phyloP scores from a whole-genome alignment of 176 grass and related monocot species.

The Chloris gayana region DNA sequence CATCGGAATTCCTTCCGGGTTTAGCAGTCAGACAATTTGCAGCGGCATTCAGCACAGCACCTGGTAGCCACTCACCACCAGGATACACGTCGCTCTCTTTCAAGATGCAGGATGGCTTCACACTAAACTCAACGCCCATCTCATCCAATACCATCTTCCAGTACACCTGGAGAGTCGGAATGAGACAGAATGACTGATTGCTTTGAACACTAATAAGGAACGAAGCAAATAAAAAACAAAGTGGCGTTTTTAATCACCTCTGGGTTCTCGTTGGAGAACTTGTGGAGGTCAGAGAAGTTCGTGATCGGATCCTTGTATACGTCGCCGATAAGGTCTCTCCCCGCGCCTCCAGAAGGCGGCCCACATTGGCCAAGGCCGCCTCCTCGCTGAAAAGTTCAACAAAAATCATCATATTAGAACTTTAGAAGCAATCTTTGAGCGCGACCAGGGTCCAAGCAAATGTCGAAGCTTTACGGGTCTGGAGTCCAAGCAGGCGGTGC shows the following conservation, averaged over 20 bases:
- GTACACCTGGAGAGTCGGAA: constrained; percentile 47
- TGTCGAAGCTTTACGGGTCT: constrained; percentile 44
- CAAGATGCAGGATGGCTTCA: constrained; percentile 69
- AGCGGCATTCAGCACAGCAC: constrained; percentile 71
- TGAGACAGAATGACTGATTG: constrained; percentile 19
- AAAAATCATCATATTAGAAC: neutral
- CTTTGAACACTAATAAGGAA: constrained; percentile 8
- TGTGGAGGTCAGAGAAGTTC: constrained; percentile 70
- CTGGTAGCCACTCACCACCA: constrained; percentile 79
- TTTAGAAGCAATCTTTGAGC: neutral
- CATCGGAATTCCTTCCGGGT: constrained; percentile 47
- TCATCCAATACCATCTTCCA: constrained; percentile 92
- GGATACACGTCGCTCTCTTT: constrained; percentile 50
- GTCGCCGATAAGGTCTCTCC: constrained; percentile 65
- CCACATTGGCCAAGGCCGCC: constrained; percentile 69
- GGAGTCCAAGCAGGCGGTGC: constrained; percentile 87
- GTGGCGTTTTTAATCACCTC: constrained; percentile 51
- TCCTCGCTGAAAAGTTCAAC: constrained; percentile 32
- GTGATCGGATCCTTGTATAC: constrained; percentile 72
- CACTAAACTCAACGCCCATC: constrained; percentile 72
- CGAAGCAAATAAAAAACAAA: neutral
- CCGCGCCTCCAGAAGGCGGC: constrained; percentile 65
- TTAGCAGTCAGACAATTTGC: constrained; percentile 70
- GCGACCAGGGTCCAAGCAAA: neutral
- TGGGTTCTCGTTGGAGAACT: constrained; percentile 74